Percentiles rank a stretch among this genome's conserved stretches.
These are phyloP conservation scores for Iodosphaeria phyllophila DNA, from an alignment of 2,329 filamentous ascomycete genomes.

Conservation along the genomic window DNA sequence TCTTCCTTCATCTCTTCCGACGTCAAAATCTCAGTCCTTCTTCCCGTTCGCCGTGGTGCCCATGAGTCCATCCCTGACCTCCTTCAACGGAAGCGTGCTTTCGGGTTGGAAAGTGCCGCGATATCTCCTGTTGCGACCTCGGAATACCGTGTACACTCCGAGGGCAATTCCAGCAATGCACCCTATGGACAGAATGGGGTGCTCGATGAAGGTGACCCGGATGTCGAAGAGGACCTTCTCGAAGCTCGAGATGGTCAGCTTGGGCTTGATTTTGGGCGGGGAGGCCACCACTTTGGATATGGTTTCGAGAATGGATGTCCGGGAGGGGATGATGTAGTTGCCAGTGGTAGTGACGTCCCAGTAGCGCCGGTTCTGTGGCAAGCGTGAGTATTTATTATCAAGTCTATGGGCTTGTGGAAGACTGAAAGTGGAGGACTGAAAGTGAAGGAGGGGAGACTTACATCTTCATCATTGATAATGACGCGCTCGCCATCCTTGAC, in stretches of 20 bases:
- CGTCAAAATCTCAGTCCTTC: slow-evolving; percentile 29
- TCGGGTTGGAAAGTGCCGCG: slow-evolving; percentile 44
- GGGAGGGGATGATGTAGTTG: slow-evolving; percentile 73
- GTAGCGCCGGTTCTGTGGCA: slow-evolving; percentile 76
- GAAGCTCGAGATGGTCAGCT: slow-evolving; percentile 56
- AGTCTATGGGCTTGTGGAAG: slow-evolving; percentile 1
- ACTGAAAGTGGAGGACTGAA: not conserved
- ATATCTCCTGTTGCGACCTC: slow-evolving; percentile 32
- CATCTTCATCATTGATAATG: slow-evolving; percentile 93
- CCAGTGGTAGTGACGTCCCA: slow-evolving; percentile 87
- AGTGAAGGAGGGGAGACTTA: slow-evolving; percentile 29
- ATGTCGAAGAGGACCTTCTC: slow-evolving; percentile 55
- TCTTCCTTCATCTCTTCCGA: too few species aligned
- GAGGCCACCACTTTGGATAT: slow-evolving; percentile 50
- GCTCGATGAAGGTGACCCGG: slow-evolving; percentile 35
- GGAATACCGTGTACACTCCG: slow-evolving; percentile 31
- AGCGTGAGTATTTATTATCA: slow-evolving; percentile 15
- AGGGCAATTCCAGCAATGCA: slow-evolving; percentile 38
- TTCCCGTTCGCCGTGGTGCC: slow-evolving; percentile 31
- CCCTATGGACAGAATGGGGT: slow-evolving; percentile 37
- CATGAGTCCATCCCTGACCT: slow-evolving; percentile 46
- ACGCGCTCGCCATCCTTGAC: slow-evolving; percentile 77
- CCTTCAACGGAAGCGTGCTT: slow-evolving; percentile 28
- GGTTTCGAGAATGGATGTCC: slow-evolving; percentile 82
- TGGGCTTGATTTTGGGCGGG: slow-evolving; percentile 54